These are phyloP conservation scores for Acacia confusa DNA, from an alignment of 306 rosid species.

Conservation along the genomic window DNA sequence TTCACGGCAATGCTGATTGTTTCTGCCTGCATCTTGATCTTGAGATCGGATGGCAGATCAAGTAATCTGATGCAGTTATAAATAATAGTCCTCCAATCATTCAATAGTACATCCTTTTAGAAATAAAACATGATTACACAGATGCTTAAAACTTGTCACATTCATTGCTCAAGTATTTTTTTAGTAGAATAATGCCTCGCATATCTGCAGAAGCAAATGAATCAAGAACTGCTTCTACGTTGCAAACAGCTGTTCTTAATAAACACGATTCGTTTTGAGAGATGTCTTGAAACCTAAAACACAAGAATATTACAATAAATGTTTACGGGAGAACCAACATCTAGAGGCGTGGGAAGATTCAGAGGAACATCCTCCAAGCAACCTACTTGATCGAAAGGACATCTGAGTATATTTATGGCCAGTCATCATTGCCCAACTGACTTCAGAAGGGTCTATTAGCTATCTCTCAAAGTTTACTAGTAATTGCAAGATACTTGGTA, in stretches of 20 bases:
- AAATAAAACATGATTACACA: not conserved
- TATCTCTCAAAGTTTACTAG: conserved; percentile 46
- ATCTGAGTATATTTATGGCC: not conserved
- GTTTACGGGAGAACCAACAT: not conserved
- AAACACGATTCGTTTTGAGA: too few relatives aligned
- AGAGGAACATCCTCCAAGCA: not conserved
- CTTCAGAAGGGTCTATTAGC: not conserved
- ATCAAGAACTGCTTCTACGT: not conserved
- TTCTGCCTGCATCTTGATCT: not conserved
- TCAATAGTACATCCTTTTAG: not conserved
- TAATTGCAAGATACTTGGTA: conserved; percentile 50
- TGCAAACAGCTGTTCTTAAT: not conserved
- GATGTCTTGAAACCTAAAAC: not conserved
- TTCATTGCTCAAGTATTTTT: not conserved
- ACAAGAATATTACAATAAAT: not conserved
- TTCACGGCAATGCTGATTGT: not conserved
- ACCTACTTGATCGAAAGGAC: not conserved
- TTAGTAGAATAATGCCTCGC: not conserved
- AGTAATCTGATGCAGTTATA: not conserved
- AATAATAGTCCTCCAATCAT: not conserved
- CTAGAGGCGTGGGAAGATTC: not conserved
- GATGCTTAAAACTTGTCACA: not conserved
- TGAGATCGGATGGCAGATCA: not conserved
- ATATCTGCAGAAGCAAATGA: not conserved
- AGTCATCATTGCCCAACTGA: not conserved